Evolutionary conservation across 495 filamentous ascomycete species (phyloP).

Genomic region (Umbilicaria muhlenbergii): DNA sequence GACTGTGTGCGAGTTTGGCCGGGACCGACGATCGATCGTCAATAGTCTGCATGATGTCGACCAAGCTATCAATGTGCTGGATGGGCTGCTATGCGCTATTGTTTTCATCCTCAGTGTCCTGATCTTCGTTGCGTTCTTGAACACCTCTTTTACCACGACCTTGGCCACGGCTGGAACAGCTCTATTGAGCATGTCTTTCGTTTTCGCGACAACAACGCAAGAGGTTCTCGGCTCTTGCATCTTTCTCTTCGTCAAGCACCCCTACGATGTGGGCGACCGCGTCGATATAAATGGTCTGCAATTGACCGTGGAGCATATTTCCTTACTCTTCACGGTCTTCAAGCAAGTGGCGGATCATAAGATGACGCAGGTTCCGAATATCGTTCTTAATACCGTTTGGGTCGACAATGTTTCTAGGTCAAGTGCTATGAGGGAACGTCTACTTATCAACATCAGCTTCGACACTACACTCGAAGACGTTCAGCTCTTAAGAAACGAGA

Average conservation of each 20-base stretch:
- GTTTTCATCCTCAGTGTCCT: slow-evolving; percentile 69
- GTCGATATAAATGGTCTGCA: slow-evolving; percentile 65
- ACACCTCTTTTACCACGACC: slow-evolving; percentile 67
- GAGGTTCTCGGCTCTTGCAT: slow-evolving; percentile 93
- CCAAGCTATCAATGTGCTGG: slow-evolving; percentile 80
- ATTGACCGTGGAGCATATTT: slow-evolving; percentile 83
- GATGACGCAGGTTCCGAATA: slow-evolving; percentile 80
- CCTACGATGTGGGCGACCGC: slow-evolving; percentile 83
- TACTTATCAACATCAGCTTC: slow-evolving; percentile 65
- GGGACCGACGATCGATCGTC: slow-evolving; percentile 68
- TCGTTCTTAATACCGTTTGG: slow-evolving; percentile 77
- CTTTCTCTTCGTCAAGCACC: slow-evolving; percentile 96
- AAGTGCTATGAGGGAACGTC: slow-evolving; percentile 79
- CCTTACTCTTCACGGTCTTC: slow-evolving; percentile 87
- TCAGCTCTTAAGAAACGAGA: slow-evolving; percentile 61
- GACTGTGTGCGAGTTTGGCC: slow-evolving; percentile 66
- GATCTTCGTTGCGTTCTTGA: slow-evolving; percentile 81
- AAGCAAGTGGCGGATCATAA: slow-evolving; percentile 67
- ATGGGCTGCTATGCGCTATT: slow-evolving; percentile 64
- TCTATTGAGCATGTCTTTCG: slow-evolving; percentile 82
- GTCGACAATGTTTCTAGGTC: slow-evolving; percentile 84
- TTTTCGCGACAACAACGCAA: slow-evolving; percentile 81
- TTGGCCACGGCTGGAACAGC: slow-evolving; percentile 92
- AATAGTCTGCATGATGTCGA: slow-evolving; percentile 95
- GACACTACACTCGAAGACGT: slow-evolving; percentile 82